Conservation (phyloP, 352 stramenopile genomes). For the Pythium insidiosum region DNA sequence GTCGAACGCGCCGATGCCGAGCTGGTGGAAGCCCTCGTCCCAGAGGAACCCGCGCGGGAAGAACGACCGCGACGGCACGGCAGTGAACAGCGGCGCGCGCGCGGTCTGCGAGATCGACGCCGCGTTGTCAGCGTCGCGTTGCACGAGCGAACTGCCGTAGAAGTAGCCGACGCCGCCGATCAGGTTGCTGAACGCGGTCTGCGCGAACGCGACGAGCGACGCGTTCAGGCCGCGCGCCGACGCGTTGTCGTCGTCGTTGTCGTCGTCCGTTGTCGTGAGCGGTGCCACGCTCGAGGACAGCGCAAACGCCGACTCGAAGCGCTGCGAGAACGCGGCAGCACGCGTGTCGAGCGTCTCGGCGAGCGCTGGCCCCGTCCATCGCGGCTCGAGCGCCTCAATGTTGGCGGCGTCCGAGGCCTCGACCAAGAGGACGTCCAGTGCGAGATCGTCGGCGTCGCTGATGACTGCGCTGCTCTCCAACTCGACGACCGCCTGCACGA, state of each 20-base stretch:
- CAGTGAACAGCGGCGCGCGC: conserved; percentile 71
- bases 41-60: conserved; percentile 92
- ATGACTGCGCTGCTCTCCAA: conserved; percentile 15
- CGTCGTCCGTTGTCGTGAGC: no score
- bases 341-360: background rate
- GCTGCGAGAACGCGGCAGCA: conserved; percentile 29
- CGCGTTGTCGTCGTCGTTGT: no score
- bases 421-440: conserved; percentile 59
- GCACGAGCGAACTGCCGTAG: conserved; percentile 72
- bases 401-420: conserved; percentile 17
- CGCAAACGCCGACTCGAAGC: conserved; percentile 52
- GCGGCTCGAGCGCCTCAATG: conserved; percentile 11
- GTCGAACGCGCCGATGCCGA: conserved; percentile 80
- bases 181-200: conserved; percentile 86
- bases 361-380: conserved; percentile 1
- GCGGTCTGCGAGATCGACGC: conserved; percentile 27
- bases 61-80: conserved; percentile 88
- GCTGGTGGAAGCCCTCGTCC: conserved; percentile 94
- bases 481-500: conserved; percentile 63
- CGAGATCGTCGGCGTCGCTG: conserved; percentile 35
- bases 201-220: conserved; percentile 60
- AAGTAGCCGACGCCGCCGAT: conserved; percentile 89
- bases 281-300: no score
- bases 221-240: conserved; percentile 22
- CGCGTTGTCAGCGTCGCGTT: conserved; percentile 37